Evolutionary conservation across 2,329 filamentous ascomycete genomes (phyloP), one percentile per base, ranked within the genome.

Genomic region (Colletotrichum musae): DNA sequence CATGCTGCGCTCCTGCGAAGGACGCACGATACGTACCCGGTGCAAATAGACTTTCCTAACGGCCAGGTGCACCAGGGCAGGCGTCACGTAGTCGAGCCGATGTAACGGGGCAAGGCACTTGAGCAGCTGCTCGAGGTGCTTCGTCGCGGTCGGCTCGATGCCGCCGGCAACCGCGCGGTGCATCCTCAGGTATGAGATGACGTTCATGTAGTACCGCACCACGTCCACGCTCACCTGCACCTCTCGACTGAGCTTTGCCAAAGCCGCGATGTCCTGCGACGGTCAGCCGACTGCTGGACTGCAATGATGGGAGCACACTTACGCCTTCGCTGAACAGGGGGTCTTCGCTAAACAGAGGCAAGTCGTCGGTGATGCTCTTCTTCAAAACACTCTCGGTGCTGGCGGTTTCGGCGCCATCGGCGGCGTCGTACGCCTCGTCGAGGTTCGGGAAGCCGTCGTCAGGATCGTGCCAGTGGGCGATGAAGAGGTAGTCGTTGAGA

Each of bases 21-120:
- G 87, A 1, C 82, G 80, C 0, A 92, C 89, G 64, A 98, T 87
- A 15, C 88, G 80, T 39, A 99, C 90, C 9, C 94, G 91, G 81
- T 99, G 96, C 18, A 92, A 86, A 77, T 97, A 99, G 26, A 97
- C 88, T 82, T 98, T 98, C 70, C 89, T 89, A 2, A 92, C 91
- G 5, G 96, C 96, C 53, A 99, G 85, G 7, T 87, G 89, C 21
- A 98, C 91, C 28, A 98, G 87, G 1, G 94, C 93, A 0, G 96
- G 95, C 0, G 95, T 94, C 5, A 94, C 91, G 78, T 92, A 98
- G 74, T 92, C 87, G 16, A 97, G 83, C 0, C 90, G 88, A 78
- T 98, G 95, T 18, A 99, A 84, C 1, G 94, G 90, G 4, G 95
- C 94, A 7, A 99, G 88, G 59, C 90, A 91, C 82, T 86, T 89